Evolutionary conservation across 2,329 filamentous ascomycete species (phyloP).

Genomic region (Lizonia empirigonia): DNA sequence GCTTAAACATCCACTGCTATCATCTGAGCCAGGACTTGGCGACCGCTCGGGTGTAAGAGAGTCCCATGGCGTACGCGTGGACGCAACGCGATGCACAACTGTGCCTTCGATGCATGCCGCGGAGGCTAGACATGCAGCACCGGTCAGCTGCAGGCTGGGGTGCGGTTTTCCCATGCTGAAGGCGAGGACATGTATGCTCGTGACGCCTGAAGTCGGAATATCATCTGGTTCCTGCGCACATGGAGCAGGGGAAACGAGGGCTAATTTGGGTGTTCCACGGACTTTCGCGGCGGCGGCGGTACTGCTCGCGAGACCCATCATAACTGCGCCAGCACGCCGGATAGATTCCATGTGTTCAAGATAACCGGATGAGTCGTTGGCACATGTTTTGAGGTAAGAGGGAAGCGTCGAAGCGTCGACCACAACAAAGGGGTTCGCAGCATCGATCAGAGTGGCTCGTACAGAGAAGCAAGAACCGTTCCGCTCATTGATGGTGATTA

Average conservation of each 20-base stretch:
- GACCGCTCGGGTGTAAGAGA: no score
- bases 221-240: no score
- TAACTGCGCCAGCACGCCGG: conserved; percentile 59
- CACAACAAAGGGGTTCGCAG: conserved; percentile 68
- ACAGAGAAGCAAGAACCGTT: conserved; percentile 45
- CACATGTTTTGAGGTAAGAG: conserved; percentile 52
- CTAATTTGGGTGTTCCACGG: conserved; percentile 65
- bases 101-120: conserved; percentile 39
- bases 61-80: not conserved
- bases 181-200: conserved; percentile 28
- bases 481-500: conserved; percentile 41
- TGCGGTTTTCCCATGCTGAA: conserved; percentile 44
- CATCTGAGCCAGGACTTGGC: no score
- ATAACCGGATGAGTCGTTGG: conserved; percentile 49
- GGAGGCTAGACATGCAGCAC: conserved; percentile 39
- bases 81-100: conserved; percentile 25
- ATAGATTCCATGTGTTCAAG: conserved; percentile 62
- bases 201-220: not conserved
- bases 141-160: conserved; percentile 42
- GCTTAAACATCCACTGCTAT: conserved; percentile 7
- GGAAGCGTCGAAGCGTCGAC: conserved; percentile 60
- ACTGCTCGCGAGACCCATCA: conserved; percentile 62
- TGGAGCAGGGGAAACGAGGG: conserved; percentile 53
- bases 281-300: conserved; percentile 48
- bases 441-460: conserved; percentile 63